Conservation (phyloP, 2,329 filamentous ascomycete genomes). For the Verticillium longisporum region DNA sequence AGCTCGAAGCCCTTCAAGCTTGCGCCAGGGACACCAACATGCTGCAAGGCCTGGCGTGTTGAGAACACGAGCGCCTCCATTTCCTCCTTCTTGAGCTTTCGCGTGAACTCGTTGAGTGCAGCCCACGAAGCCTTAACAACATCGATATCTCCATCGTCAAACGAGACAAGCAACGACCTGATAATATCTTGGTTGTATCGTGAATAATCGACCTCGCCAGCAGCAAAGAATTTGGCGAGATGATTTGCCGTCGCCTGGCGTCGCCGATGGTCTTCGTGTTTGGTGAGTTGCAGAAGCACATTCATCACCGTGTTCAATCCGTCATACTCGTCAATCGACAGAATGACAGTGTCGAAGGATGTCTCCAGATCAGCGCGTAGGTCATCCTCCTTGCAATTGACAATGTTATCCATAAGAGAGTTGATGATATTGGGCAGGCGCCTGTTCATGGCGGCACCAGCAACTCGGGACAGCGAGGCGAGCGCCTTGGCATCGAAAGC, state of each 20-base stretch:
- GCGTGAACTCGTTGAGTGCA: constrained; percentile 80
- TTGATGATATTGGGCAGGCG: constrained; percentile 87
- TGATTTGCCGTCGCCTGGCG: constrained; percentile 73
- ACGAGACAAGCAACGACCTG: constrained; percentile 81
- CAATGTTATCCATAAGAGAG: constrained; percentile 87
- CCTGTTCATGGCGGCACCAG: constrained; percentile 83
- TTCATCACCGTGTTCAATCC: constrained; percentile 95
- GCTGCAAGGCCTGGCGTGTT: constrained; percentile 77
- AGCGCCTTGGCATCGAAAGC: constrained; percentile 92
- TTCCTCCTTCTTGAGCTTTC: constrained; percentile 88
- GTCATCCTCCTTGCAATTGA: constrained; percentile 67
- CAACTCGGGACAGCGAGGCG: constrained; percentile 87
- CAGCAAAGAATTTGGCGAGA: constrained; percentile 78
- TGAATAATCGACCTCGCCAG: constrained; percentile 80
- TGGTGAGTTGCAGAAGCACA: constrained; percentile 77
- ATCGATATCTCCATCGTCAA: constrained; percentile 75
- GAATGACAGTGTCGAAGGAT: constrained; percentile 82
- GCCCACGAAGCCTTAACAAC: constrained; percentile 89
- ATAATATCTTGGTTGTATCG: constrained; percentile 95
- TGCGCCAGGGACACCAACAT: constrained; percentile 80
- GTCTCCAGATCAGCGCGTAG: constrained; percentile 66
- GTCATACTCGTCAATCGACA: constrained; percentile 93
- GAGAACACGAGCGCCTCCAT: constrained; percentile 91
- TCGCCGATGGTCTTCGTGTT: constrained; percentile 86
- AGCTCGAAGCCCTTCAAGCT: constrained; percentile 83